Evolutionary conservation across 805 yeast genomes (phyloP), one percentile per base, ranked within the genome.

Genomic region (Metschnikowia aberdeeniae): DNA sequence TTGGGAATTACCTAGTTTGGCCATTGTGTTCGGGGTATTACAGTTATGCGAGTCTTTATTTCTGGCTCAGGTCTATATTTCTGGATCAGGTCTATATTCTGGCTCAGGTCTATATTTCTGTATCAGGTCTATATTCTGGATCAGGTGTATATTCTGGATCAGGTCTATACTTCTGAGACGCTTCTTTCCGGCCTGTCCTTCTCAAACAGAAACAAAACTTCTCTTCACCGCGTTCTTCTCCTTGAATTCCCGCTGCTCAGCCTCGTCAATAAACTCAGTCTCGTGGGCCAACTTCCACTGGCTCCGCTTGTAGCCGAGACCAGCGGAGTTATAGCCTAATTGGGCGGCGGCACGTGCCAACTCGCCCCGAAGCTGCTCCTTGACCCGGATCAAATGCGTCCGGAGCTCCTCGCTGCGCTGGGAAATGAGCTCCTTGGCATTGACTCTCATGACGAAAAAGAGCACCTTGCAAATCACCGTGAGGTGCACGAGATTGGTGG

Each of bases 321-420:
- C 97, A 50, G 86, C 90, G 14, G 88, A 72, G 58, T 93, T 93
- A 69, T 77, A 83, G 8, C 97, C 98, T 37, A 93, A 72, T 47
- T 78, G 83, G 37, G 75, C 70, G 12, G 77, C 70, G 17, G 80
- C 79, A 3, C 60, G 55, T 38, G 67, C 66, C 42, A 93, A 68
- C 43, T 80, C 78, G 0, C 45, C 54, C 50, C 96, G 75, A 45
- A 93, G 68, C 53, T 79, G 79, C 7, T 63, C 61, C 57, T 84
- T 84, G 36, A 92, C 85, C 24, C 70, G 70, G 26, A 77, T 75
- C 38, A 93, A 70, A 55, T 82, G 86, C 43, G 74, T 73, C 59
- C 85, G 83, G 59, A 89, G 68, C 13, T 59, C 61, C 40, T 78
- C 80, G 57, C 85, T 86, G 50, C 75, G 81, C 62, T 85, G 86